phyloP scores from a whole-genome alignment of 345 rosid genomes.

The Eucalyptus curtisii region DNA sequence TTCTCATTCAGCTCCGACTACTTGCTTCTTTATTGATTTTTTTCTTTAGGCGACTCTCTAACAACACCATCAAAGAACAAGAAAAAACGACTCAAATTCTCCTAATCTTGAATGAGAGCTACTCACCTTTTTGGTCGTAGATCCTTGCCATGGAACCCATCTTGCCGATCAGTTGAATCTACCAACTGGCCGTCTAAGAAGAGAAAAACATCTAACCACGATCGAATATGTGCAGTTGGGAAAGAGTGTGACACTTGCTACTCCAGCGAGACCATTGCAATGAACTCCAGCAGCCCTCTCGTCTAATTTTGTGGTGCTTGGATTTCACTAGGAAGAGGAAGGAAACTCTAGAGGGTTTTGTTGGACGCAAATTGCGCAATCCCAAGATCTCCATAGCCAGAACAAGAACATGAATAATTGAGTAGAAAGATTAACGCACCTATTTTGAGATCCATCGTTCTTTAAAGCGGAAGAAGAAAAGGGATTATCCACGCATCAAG shows the following conservation, averaged over 20 bases:
- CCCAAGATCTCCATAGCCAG: no score
- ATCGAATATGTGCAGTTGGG: not conserved
- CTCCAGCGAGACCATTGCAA: not conserved
- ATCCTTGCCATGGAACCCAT: fast-evolving
- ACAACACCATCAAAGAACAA: not conserved
- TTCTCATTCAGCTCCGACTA: no score
- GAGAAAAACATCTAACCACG: not conserved
- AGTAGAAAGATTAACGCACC: no score
- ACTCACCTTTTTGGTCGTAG: fast-evolving
- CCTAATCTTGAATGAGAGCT: not conserved
- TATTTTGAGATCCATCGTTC: no score
- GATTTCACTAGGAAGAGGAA: not conserved
- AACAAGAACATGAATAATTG: no score
- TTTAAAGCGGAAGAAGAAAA: no score
- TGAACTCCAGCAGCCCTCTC: not conserved
- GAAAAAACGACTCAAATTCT: not conserved
- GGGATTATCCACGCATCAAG: no score
- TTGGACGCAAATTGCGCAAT: no score
- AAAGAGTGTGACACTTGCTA: not conserved
- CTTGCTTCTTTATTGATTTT: no score
- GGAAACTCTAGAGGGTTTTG: not conserved
- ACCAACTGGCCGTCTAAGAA: no score
- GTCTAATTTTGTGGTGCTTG: not conserved
- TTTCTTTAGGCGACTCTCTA: not conserved
- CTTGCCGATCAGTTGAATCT: no score